Evolutionary conservation across 805 yeast species (phyloP), one percentile per base, ranked within the genome.

Genomic region (Schwanniomyces pseudopolymorphus): DNA sequence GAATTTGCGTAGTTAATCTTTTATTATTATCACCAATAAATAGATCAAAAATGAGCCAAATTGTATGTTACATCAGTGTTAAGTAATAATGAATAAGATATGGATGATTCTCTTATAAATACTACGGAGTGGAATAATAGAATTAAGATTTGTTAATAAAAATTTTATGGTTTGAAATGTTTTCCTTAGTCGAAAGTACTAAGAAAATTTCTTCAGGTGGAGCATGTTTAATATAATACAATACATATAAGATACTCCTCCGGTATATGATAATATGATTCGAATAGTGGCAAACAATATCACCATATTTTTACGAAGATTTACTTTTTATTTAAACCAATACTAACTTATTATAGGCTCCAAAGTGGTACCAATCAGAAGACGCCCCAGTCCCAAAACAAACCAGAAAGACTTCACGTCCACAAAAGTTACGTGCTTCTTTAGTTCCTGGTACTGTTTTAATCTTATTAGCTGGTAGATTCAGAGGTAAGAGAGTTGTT

Each of bases 401-500:
- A 78, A 74, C 89, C 72, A 89, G 96, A 86, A 89, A 90, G 86
- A 72, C 91, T 66, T 80, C 81, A 67, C 89, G 90, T 74, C 95
- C 97, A 70, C 94, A 89, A 78, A 87, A 87, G 78, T 83, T 94
- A 77, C 90, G 98, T 78, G 82, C 96, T 68, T 87, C 97, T 56
- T 81, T 92, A 69, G 95, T 87, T 62, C 97, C 97, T 77, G 99
- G 99, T 75, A 87, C 97, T 70, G 97, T 92, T 63, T 82, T 94
- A 74, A 92, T 92, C 77, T 80, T 92, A 75, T 84, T 92, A 73
- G 97, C 98, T 68, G 99, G 99, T 74, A 89, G 97, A 79, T 92
- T 90, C 96, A 89, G 99, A 80, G 99, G 99, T 77, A 94, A 92
- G 89, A 91, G 98, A 81, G 99, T 94, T 66, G 98, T 92, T 59